phyloP scores from a whole-genome alignment of 73 alveolate genomes.

The Tetrahymena elliotti region DNA sequence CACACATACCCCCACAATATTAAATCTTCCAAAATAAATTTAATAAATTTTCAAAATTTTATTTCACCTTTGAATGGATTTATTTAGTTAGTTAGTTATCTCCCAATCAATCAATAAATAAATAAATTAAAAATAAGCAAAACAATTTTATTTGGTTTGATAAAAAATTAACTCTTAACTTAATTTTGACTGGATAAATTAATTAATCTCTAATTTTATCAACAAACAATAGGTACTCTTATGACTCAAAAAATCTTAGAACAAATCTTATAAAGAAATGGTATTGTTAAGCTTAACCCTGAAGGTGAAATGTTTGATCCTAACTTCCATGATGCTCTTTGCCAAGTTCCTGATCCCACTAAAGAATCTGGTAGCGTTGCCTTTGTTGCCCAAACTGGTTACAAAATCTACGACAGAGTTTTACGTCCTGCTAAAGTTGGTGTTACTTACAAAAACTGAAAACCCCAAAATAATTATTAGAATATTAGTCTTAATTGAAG shows the following conservation, averaged over 20 bases:
- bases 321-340: constrained; percentile 75
- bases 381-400: constrained; percentile 64
- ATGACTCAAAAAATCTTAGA: constrained; percentile 67
- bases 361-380: constrained; percentile 55
- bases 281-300: constrained; percentile 59
- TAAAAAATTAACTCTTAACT: no score
- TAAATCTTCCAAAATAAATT: background rate
- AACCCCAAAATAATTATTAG: background rate
- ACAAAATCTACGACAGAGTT: constrained; percentile 68
- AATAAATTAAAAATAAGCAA: background rate
- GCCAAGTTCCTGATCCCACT: constrained; percentile 58
- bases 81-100: no score
- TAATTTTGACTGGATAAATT: background rate
- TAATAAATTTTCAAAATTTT: no score
- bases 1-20: background rate
- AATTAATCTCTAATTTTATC: background rate
- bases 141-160: no score
- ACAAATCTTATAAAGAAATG: constrained; percentile 46
- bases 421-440: constrained; percentile 84
- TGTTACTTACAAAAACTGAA: constrained; percentile 7
- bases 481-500: background rate
- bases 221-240: constrained; percentile 33
- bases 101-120: background rate
- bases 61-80: no score
- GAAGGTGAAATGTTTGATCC: constrained; percentile 76